Evolutionary conservation across 108 stramenopile genomes (phyloP).

Genomic region (Licmophora abbreviata): DNA sequence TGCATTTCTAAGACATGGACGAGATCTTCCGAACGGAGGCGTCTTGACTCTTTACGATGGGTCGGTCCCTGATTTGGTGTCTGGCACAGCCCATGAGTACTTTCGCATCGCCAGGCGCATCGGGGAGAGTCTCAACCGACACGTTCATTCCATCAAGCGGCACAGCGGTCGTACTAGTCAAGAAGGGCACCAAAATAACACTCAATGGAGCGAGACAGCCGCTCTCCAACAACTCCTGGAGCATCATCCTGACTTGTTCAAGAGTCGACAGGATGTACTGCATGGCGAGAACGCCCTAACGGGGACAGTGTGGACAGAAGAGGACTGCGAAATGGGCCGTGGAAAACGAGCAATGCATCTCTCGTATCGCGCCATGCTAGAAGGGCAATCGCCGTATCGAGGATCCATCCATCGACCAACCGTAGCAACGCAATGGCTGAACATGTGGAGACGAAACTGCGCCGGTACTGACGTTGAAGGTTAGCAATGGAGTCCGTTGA

Average conservation of each 20-base stretch:
- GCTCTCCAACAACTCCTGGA: constrained; percentile 1
- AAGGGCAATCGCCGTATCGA: constrained; percentile 5
- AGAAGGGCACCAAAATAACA: not conserved
- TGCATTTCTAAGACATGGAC: constrained; percentile 7
- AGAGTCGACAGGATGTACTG: not conserved
- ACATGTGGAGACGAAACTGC: constrained; percentile 1
- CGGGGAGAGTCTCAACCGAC: constrained; percentile 1
- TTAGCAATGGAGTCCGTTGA: not conserved
- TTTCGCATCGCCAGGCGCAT: constrained; percentile 2
- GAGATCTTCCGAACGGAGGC: constrained; percentile 1
- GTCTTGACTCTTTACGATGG: constrained; percentile 4
- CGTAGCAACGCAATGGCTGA: constrained; percentile 6
- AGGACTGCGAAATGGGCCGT: not conserved
- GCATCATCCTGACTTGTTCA: not conserved
- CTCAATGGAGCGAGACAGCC: constrained; percentile 3
- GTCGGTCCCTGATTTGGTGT: constrained; percentile 2
- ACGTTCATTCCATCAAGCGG: not conserved
- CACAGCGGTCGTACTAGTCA: not conserved
- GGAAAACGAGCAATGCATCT: constrained; percentile 6
- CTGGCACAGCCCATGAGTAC: constrained; percentile 1
- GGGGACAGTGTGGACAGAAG: constrained; percentile 2
- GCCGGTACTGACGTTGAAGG: not conserved
- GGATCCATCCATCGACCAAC: constrained; percentile 5
- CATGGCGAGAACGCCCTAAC: not conserved
- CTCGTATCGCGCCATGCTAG: not conserved